These are phyloP conservation scores for Mariannaea elegans DNA, from an alignment of 2,329 filamentous ascomycete genomes.

Conservation along the genomic window DNA sequence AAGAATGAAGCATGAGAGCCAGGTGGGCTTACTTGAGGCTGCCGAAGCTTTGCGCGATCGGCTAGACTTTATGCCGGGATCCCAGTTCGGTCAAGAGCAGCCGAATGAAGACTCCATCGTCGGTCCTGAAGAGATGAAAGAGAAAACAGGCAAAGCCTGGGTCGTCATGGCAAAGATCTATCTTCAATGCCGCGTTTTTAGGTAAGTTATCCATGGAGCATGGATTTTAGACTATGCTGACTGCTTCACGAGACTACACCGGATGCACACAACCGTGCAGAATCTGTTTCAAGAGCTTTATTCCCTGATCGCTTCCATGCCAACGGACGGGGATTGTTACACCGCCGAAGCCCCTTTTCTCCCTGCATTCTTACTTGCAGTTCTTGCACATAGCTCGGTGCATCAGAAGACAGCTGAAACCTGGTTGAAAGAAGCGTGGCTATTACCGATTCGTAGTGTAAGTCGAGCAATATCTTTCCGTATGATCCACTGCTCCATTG, in stretches of 20 bases:
- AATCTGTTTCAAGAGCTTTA: background rate
- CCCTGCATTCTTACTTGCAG: background rate
- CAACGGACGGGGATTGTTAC: background rate
- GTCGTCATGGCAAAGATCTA: background rate
- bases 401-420: background rate
- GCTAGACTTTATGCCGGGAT: background rate
- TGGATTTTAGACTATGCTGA: background rate
- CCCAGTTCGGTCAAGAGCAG: background rate
- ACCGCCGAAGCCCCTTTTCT: background rate
- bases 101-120: background rate
- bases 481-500: background rate
- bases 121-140: background rate
- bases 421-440: background rate
- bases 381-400: background rate
- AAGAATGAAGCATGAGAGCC: background rate
- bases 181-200: background rate
- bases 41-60: background rate
- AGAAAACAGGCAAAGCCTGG: background rate
- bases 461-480: background rate
- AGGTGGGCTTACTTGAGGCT: background rate
- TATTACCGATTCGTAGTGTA: background rate
- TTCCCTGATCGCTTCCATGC: background rate
- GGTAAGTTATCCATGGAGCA: background rate
- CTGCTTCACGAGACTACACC: background rate
- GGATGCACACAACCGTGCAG: background rate